A percentile compares a stretch with the other conserved stretches of the same genome.
Evolutionary conservation across 257 asterid species (phyloP).

Genomic region (Penstemon davidsonii): DNA sequence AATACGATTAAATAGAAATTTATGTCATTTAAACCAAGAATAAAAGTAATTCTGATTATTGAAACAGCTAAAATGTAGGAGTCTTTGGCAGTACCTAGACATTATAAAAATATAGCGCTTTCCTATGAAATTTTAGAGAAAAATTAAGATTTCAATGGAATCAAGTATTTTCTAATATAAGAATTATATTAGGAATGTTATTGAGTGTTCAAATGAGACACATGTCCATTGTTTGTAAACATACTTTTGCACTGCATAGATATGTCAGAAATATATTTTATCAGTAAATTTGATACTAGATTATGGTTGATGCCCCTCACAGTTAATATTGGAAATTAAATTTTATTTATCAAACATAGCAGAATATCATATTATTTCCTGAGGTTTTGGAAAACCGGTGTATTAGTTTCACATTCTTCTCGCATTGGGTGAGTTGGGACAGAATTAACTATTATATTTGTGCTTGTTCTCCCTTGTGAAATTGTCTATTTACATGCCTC

Average conservation of each 20-base stretch:
- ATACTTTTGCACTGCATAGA: neutral
- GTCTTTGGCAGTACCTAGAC: too few species aligned
- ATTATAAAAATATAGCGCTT: neutral
- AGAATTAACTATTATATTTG: neutral
- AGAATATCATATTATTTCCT: neutral
- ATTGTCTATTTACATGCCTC: slow-evolving; percentile 1
- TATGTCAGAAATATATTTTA: neutral
- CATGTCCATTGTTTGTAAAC: neutral
- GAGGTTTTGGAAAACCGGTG: neutral
- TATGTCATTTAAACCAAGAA: neutral
- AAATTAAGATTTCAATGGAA: neutral
- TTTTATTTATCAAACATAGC: neutral
- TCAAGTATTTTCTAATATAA: too few species aligned
- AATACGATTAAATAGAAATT: neutral
- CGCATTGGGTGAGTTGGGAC: neutral
- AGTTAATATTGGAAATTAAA: neutral
- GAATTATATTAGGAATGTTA: too few species aligned
- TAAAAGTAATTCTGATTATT: neutral
- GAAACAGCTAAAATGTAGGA: neutral
- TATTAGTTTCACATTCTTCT: neutral
- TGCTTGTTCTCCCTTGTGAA: neutral
- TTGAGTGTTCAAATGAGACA: neutral
- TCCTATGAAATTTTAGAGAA: neutral
- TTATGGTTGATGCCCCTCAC: neutral
- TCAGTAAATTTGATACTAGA: neutral